phyloP scores from a whole-genome alignment of 2,329 filamentous ascomycete genomes.

The Neopestalotiopsis clavispora region DNA sequence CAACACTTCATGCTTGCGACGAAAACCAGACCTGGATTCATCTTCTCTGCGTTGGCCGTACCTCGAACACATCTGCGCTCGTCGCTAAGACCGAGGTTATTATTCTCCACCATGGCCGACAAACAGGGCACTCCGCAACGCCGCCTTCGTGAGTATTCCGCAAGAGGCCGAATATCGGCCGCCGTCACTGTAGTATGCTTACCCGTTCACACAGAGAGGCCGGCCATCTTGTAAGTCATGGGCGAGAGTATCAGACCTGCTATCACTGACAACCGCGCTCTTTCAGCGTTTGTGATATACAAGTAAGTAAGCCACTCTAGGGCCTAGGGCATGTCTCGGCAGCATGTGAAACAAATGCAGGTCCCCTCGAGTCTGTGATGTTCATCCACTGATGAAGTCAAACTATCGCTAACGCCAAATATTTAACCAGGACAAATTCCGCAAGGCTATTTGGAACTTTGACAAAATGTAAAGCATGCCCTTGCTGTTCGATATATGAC shows the following conservation, averaged over 20 bases:
- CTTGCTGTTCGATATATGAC: constrained; percentile 2
- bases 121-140: constrained; percentile 25
- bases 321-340: background rate
- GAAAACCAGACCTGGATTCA: background rate
- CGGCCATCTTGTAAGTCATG: constrained; percentile 53
- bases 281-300: constrained; percentile 82
- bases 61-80: background rate
- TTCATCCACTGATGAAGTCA: too few relatives aligned
- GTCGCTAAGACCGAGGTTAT: constrained; percentile 20
- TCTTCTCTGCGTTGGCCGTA: background rate
- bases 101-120: constrained; percentile 23
- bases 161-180: background rate
- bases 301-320: background rate
- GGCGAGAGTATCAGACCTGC: background rate
- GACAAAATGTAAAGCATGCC: constrained; percentile 69
- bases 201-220: constrained; percentile 43
- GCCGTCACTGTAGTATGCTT: constrained; percentile 14
- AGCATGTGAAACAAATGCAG: background rate
- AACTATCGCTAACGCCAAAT: background rate
- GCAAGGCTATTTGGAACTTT: constrained; percentile 81
- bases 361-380: background rate
- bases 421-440: constrained; percentile 84
- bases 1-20: background rate
- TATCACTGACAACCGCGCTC: background rate
- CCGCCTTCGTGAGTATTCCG: constrained; percentile 29